Percentiles rank a stretch among this genome's conserved stretches.
These are phyloP conservation scores for Exserohilum turcica DNA, from an alignment of 2,329 filamentous ascomycete genomes.

Conservation along the genomic window DNA sequence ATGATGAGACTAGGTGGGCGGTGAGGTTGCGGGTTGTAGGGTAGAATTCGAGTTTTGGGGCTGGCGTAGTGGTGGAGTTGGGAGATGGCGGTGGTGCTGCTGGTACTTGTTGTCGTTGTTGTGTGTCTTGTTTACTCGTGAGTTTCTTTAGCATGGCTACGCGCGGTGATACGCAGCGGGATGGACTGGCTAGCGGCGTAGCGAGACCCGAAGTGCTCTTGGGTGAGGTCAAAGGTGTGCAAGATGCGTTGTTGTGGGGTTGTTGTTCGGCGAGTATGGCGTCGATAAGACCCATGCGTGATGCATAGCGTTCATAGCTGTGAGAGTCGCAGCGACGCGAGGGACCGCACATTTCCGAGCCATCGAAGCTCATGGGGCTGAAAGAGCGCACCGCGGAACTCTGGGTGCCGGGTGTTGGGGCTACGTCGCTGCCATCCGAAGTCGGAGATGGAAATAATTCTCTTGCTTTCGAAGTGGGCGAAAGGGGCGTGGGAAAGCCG, in stretches of 20 bases:
- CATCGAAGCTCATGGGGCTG: conserved; percentile 37
- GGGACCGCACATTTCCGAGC: conserved; percentile 30
- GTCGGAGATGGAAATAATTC: conserved; percentile 36
- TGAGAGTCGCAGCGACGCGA: conserved; percentile 21
- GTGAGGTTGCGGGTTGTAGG: conserved; percentile 4
- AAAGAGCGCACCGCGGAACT: conserved; percentile 17
- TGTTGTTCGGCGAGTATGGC: conserved; percentile 11
- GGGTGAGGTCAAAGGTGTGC: conserved; percentile 4
- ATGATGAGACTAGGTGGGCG: not conserved
- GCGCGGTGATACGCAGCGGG: conserved; percentile 27
- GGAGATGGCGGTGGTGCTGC: conserved; percentile 5
- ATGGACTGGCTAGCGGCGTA: conserved; percentile 24
- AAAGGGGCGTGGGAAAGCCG: conserved; percentile 40
- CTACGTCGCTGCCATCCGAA: conserved; percentile 21
- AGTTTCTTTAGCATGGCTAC: conserved; percentile 36
- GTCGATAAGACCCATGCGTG: conserved; percentile 22
- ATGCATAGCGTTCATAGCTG: conserved; percentile 18
- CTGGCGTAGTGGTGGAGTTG: not conserved
- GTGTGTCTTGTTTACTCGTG: conserved; percentile 23
- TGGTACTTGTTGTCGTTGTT: no score
- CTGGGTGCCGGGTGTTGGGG: conserved; percentile 12
- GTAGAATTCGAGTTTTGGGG: conserved; percentile 1
- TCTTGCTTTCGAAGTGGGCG: conserved; percentile 38
- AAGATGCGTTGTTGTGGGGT: not conserved
- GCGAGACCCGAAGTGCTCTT: not conserved